These are phyloP conservation scores for Peronospora tabacina DNA, from an alignment of 352 stramenopile species.

Conservation along the genomic window DNA sequence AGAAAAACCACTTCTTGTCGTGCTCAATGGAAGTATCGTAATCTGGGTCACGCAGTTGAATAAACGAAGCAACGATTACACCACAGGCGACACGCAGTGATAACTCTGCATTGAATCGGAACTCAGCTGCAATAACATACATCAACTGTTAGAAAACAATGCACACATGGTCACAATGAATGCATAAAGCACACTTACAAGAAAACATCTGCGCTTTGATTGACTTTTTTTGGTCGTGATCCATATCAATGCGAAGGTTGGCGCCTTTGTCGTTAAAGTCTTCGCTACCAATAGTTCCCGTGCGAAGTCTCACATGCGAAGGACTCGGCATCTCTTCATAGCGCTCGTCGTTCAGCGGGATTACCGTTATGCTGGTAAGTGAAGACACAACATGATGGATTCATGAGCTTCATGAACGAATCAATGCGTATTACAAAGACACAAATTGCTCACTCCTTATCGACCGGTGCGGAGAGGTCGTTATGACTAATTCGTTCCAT, in stretches of 20 bases:
- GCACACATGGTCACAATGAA: neutral
- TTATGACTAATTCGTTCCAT: neutral
- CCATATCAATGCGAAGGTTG: slow-evolving; percentile 62
- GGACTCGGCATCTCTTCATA: slow-evolving; percentile 29
- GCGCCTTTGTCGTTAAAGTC: slow-evolving; percentile 53
- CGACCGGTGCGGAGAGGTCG: slow-evolving; percentile 11
- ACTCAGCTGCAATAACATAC: slow-evolving; percentile 35
- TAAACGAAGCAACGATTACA: slow-evolving; percentile 59
- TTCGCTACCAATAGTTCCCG: slow-evolving; percentile 46
- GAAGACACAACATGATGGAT: neutral
- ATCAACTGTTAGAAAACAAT: neutral
- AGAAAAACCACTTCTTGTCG: slow-evolving; percentile 66
- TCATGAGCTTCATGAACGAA: slow-evolving; percentile 11
- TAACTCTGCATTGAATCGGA: slow-evolving; percentile 60
- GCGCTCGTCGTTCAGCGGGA: slow-evolving; percentile 24
- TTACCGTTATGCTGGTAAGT: slow-evolving; percentile 11
- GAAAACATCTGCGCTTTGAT: slow-evolving; percentile 46
- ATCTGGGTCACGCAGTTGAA: slow-evolving; percentile 49
- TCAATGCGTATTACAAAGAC: slow-evolving; percentile 1
- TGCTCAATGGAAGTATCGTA: slow-evolving; percentile 37
- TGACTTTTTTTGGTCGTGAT: slow-evolving; percentile 47
- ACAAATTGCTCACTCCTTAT: slow-evolving; percentile 22
- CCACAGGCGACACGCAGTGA: slow-evolving; percentile 56
- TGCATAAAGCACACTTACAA: slow-evolving; percentile 27
- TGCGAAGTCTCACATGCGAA: slow-evolving; percentile 31